Evolutionary conservation across 2,329 filamentous ascomycete species (phyloP), one percentile per base, ranked within the genome.

Genomic region (Teratosphaeria zuluensis): DNA sequence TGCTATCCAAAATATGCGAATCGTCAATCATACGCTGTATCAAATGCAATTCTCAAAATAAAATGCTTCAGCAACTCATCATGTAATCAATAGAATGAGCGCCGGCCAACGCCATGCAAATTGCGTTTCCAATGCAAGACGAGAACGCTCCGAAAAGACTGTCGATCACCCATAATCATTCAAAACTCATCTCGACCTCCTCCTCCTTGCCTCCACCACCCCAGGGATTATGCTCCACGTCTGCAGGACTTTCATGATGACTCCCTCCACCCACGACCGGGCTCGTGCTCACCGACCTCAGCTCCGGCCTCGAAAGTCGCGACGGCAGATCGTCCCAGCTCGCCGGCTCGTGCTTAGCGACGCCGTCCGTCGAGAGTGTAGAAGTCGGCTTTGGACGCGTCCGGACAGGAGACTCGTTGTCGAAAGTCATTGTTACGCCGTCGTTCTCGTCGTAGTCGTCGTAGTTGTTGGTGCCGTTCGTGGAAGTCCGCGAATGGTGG

Each of bases 101-200:
- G 33, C 33, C 33, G 9, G 8, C 33, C 33, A 35, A 35, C 33
- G 33, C 33, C 33, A 9, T 35, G 33, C 33, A 14, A 35, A 35
- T 2, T 35, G 2, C 33, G 8, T 9, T 9, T 35, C 33, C 33
- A 35, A 35, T 35, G 33, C 33, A 35, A 35, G 14, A 35, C 14
- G 33, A 35, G 33, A 35, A 35, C 33, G 33, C 33, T 35, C 33
- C 33, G n/a, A 35, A 35, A 35, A 35, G 9, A 9, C 33, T 35
- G 33, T 14, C 9, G 14, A 35, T 28, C 24, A 28, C 2, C 24
- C 24, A 28, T 28, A 28, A 28, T 42, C 57, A 75, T 56, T 74
- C 73, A 67, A 80, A 80, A 28, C 75, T 77, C 77, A 80, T 79
- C 67, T 75, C 71, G 46, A 80, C 70, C 60, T 78, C 76, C 64